These are phyloP conservation scores for Lecanosticta acicola DNA, from an alignment of 2,329 filamentous ascomycete genomes.

Conservation along the genomic window DNA sequence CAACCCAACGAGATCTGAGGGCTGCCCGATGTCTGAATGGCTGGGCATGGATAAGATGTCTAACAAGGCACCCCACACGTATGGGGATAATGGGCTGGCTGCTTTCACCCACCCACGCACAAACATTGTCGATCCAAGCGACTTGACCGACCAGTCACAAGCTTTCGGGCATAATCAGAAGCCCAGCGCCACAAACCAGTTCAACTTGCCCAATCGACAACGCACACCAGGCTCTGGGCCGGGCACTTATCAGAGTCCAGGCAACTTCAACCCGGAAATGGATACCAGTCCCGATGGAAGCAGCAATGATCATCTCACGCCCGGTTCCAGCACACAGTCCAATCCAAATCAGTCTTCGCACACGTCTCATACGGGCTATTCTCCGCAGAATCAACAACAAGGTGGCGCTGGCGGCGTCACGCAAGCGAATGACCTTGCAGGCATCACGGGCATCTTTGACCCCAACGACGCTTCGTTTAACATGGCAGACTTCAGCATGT, in stretches of 20 bases:
- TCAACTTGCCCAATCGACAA: constrained; percentile 25
- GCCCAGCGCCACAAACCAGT: constrained; percentile 4
- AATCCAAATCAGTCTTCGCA: constrained; percentile 25
- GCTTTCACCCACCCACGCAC: constrained; percentile 18
- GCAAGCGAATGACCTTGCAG: constrained; percentile 3
- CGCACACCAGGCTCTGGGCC: constrained; percentile 17
- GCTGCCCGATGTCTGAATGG: constrained; percentile 14
- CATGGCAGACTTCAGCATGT: constrained; percentile 20
- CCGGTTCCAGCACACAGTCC: constrained; percentile 24
- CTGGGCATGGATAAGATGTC: constrained; percentile 9
- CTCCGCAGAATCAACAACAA: constrained; percentile 20
- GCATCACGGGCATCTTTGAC: constrained; percentile 9
- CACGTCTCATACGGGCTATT: constrained; percentile 26
- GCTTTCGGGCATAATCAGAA: background rate
- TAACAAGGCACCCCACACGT: constrained; percentile 8
- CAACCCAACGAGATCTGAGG: constrained; percentile 5
- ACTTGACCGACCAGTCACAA: background rate
- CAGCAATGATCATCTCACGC: constrained; percentile 22
- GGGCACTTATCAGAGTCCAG: constrained; percentile 19
- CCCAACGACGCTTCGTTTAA: constrained; percentile 10
- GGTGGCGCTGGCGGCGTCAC: constrained; percentile 1
- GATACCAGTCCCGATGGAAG: constrained; percentile 29
- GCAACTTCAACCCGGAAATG: constrained; percentile 22
- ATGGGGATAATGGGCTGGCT: constrained; percentile 22
- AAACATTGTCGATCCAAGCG: background rate